These are phyloP conservation scores for Pythium sukuiense DNA, from an alignment of 352 stramenopile species.

Conservation along the genomic window DNA sequence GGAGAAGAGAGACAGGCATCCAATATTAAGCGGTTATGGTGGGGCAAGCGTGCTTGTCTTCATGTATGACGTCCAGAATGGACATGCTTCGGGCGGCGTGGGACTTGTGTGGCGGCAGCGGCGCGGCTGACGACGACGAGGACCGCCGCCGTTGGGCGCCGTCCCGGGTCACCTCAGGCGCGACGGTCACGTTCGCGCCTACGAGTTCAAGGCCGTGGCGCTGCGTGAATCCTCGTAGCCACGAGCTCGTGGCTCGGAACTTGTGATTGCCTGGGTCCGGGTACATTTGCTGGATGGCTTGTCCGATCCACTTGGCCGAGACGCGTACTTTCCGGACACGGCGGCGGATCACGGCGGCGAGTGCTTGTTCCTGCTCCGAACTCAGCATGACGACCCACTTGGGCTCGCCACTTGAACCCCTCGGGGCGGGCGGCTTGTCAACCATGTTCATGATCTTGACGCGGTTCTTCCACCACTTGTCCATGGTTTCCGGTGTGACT, in stretches of 20 bases:
- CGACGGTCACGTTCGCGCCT: slow-evolving; percentile 11
- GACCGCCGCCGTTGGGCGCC: not conserved
- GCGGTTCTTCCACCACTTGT: slow-evolving; percentile 31
- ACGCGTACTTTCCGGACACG: slow-evolving; percentile 30
- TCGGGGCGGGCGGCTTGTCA: not conserved
- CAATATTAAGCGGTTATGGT: slow-evolving; percentile 21
- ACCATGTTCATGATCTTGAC: slow-evolving; percentile 22
- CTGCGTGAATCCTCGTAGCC: slow-evolving; percentile 24
- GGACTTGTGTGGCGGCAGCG: slow-evolving; percentile 5
- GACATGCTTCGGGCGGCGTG: slow-evolving; percentile 18
- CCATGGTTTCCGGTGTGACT: slow-evolving; percentile 22
- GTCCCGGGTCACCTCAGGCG: not conserved
- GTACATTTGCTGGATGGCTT: slow-evolving; percentile 32
- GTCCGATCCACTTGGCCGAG: slow-evolving; percentile 31
- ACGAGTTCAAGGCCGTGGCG: slow-evolving; percentile 27
- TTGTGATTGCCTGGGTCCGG: slow-evolving; percentile 14
- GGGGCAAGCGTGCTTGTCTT: slow-evolving; percentile 20
- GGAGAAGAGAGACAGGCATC: slow-evolving; percentile 7
- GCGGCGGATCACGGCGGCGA: slow-evolving; percentile 24
- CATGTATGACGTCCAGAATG: slow-evolving; percentile 20
- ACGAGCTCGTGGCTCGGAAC: slow-evolving; percentile 27
- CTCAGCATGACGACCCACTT: slow-evolving; percentile 17
- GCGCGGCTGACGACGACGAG: not conserved
- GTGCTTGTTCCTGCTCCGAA: slow-evolving; percentile 16
- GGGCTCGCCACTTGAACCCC: not conserved